phyloP scores from a whole-genome alignment of 257 asterid genomes.

The Fraxinus pennsylvanica region DNA sequence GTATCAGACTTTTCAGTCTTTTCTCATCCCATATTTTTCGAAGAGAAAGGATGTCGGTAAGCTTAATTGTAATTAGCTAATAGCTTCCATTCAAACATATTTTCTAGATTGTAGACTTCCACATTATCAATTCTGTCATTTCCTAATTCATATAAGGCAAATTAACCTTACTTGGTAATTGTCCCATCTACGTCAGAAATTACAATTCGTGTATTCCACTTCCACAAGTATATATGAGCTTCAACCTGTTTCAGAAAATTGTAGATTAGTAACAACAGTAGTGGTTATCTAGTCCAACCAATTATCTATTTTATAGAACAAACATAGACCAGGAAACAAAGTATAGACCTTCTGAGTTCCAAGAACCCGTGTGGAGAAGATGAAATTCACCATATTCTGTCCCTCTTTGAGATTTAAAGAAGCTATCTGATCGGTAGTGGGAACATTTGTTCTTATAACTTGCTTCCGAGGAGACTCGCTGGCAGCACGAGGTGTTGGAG shows the following conservation, averaged over 20 bases:
- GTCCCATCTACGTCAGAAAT: conserved; percentile 99
- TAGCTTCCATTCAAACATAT: neutral
- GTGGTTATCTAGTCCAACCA: neutral
- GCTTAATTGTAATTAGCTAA: neutral
- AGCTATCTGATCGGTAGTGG: conserved; percentile 76
- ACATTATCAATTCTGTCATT: neutral
- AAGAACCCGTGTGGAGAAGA: conserved; percentile 86
- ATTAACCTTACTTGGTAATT: conserved; percentile 77
- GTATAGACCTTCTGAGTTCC: conserved; percentile 80
- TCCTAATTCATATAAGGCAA: conserved; percentile 2
- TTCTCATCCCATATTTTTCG: neutral
- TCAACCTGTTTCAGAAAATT: conserved; percentile 65
- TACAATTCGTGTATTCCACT: conserved; percentile 94
- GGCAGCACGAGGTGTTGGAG: no score
- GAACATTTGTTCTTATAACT: conserved; percentile 81
- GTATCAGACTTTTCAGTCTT: neutral
- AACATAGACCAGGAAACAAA: conserved; percentile 13
- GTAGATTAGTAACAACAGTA: neutral
- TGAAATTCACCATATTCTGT: conserved; percentile 83
- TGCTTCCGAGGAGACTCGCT: conserved; percentile 76
- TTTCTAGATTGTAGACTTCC: neutral
- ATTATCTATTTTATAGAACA: conserved; percentile 9
- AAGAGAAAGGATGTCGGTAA: neutral
- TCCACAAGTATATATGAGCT: conserved; percentile 99
- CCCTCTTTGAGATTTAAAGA: conserved; percentile 90